A percentile compares a stretch with the other conserved stretches of the same genome.
phyloP scores from a whole-genome alignment of 129 eudicot genomes.

The Glebionis coronaria region DNA sequence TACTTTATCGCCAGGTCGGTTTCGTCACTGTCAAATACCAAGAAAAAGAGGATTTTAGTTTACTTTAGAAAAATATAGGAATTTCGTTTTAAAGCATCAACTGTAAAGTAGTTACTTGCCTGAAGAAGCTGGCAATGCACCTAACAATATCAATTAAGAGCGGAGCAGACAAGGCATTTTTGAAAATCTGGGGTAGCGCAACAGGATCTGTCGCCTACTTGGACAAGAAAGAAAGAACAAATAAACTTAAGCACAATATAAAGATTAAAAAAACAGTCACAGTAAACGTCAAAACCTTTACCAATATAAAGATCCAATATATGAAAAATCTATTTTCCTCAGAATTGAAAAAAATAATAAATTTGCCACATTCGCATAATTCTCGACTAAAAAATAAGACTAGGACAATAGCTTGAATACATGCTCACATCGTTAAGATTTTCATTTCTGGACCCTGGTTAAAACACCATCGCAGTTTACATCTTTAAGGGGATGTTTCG shows the following conservation, averaged over 20 bases:
- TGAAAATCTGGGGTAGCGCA: conserved; percentile 71
- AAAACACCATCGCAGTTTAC: too few species aligned
- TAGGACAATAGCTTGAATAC: too few species aligned
- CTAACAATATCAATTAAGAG: conserved; percentile 68
- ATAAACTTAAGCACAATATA: neutral
- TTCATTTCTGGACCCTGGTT: too few species aligned
- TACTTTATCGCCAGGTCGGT: conserved; percentile 62
- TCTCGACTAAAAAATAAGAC: too few species aligned
- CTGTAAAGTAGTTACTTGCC: conserved; percentile 38
- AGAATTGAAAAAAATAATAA: too few species aligned
- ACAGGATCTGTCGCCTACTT: conserved; percentile 68
- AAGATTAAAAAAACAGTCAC: too few species aligned
- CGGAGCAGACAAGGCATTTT: conserved; percentile 82
- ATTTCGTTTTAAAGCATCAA: neutral
- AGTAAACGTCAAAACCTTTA: too few species aligned
- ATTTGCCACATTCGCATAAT: too few species aligned
- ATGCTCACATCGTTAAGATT: too few species aligned
- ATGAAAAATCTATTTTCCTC: too few species aligned
- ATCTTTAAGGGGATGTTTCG: too few species aligned
- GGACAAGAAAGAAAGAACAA: conserved; percentile 19
- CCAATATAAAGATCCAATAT: too few species aligned
- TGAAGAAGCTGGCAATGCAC: conserved; percentile 71
- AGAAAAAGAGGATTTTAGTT: conserved; percentile 8
- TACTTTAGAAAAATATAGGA: neutral
- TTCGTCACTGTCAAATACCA: conserved; percentile 58